Evolutionary conservation across 768 basidiomycete genomes (phyloP).

Genomic region (Clitopilus passeckerianus): DNA sequence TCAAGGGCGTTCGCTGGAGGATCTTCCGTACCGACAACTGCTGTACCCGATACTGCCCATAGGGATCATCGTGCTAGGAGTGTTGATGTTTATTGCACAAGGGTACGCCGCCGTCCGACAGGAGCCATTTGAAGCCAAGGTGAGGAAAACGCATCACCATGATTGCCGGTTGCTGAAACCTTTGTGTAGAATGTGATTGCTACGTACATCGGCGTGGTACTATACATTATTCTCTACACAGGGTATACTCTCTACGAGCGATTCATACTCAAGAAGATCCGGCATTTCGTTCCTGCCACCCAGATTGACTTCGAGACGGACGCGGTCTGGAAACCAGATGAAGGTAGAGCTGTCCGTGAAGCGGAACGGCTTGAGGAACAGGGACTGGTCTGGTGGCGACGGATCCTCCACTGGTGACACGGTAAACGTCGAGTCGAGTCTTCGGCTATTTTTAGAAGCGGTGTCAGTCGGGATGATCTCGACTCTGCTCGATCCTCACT

Average conservation of each 20-base stretch:
- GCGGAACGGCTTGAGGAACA: constrained; percentile 18
- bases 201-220: constrained; percentile 47
- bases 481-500: neutral
- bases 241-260: constrained; percentile 39
- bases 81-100: constrained; percentile 49
- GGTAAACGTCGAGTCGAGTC: neutral
- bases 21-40: constrained; percentile 57
- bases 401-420: neutral
- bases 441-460: no score
- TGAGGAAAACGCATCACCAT: constrained; percentile 13
- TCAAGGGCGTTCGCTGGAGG: constrained; percentile 43
- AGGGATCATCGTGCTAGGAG: constrained; percentile 42
- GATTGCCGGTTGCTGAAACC: neutral
- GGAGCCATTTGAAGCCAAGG: constrained; percentile 38
- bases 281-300: constrained; percentile 34
- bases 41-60: constrained; percentile 49
- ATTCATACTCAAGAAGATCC: constrained; percentile 17
- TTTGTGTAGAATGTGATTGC: constrained; percentile 43
- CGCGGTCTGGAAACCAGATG: constrained; percentile 47
- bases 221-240: constrained; percentile 40
- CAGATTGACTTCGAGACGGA: constrained; percentile 50
- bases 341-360: constrained; percentile 28
- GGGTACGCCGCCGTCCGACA: constrained; percentile 45
- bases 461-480: no score
- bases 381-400: neutral